A percentile compares a stretch with the other conserved stretches of the same genome.
phyloP scores from a whole-genome alignment of 306 rosid genomes.

The Quercus engelmannii region DNA sequence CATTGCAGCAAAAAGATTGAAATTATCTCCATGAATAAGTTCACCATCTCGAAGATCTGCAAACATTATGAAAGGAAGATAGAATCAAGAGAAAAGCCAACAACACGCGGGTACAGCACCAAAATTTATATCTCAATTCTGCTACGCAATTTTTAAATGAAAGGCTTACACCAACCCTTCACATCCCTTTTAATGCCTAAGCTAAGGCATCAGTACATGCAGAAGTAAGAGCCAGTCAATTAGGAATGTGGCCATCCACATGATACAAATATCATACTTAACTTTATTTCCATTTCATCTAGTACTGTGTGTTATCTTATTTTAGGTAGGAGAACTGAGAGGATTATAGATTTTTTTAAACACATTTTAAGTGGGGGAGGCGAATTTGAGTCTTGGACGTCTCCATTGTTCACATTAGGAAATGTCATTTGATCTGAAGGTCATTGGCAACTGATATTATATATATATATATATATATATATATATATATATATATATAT shows the following conservation, averaged over 20 bases:
- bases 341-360: too few species aligned
- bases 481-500: too few species aligned
- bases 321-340: neutral
- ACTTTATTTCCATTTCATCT: neutral
- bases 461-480: too few species aligned
- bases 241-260: neutral
- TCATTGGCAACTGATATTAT: too few species aligned
- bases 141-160: neutral
- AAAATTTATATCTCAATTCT: neutral
- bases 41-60: conserved; percentile 95
- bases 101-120: neutral
- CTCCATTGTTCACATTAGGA: too few species aligned
- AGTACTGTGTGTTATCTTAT: neutral
- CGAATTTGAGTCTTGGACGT: too few species aligned
- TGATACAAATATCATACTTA: neutral
- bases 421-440: too few species aligned
- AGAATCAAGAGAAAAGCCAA: neutral
- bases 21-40: conserved; percentile 89
- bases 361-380: too few species aligned
- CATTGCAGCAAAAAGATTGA: conserved; percentile 96
- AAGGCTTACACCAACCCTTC: neutral
- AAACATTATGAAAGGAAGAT: conserved; percentile 14
- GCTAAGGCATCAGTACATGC: neutral
- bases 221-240: neutral
- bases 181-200: neutral